phyloP scores from a whole-genome alignment of 148 eudicot genomes.

The Selenicereus undatus region DNA sequence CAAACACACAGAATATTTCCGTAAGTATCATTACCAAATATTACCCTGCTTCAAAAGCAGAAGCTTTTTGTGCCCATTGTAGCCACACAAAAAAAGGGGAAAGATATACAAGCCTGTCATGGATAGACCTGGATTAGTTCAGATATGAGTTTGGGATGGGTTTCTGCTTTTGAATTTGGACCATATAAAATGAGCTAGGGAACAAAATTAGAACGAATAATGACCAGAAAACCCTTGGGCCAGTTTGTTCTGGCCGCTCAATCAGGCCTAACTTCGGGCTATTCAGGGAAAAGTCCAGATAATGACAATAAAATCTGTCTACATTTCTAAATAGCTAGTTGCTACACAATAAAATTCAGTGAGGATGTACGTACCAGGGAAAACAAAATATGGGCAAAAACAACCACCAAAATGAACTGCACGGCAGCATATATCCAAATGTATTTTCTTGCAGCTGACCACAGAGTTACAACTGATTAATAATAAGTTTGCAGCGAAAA shows the following conservation, averaged over 20 bases:
- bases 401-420: slow-evolving; percentile 68
- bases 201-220: background rate
- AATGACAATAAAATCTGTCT: background rate
- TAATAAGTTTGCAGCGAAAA: background rate
- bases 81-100: too few relatives aligned
- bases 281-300: background rate
- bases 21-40: background rate
- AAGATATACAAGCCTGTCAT: too few relatives aligned
- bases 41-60: background rate
- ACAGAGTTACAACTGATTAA: slow-evolving; percentile 17
- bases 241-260: background rate
- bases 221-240: background rate
- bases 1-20: background rate
- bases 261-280: background rate
- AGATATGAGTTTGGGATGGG: background rate
- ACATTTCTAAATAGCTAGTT: background rate
- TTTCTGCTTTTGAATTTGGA: too few relatives aligned
- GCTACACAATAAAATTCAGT: background rate
- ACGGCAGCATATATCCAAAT: slow-evolving; percentile 79
- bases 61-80: background rate
- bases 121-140: background rate
- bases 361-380: slow-evolving; percentile 47
- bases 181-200: background rate
- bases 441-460: slow-evolving; percentile 59
- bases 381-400: slow-evolving; percentile 65